phyloP scores from a whole-genome alignment of 2,329 filamentous ascomycete genomes.

The Macroventuria anomochaeta region DNA sequence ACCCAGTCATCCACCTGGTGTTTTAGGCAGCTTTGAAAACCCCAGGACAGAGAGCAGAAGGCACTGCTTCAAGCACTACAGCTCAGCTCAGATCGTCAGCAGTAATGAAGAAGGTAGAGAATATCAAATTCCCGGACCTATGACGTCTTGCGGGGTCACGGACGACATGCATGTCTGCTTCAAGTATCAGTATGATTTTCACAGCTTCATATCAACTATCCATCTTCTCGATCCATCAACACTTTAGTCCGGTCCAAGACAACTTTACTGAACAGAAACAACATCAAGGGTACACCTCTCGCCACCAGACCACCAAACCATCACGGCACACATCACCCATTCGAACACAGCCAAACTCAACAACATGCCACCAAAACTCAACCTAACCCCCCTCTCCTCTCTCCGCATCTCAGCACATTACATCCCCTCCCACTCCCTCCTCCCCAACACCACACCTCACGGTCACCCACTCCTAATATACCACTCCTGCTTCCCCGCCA shows the following conservation, averaged over 20 bases:
- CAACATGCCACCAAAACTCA: conserved; percentile 24
- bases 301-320: too few relatives aligned
- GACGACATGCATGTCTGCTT: neutral
- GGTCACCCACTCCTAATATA: conserved; percentile 71
- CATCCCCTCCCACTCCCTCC: conserved; percentile 63
- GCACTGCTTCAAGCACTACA: too few relatives aligned
- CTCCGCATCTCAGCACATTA: conserved; percentile 64
- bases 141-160: conserved; percentile 23
- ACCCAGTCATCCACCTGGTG: neutral
- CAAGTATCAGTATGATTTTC: neutral
- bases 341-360: neutral
- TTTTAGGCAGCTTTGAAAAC: neutral
- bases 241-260: too few relatives aligned
- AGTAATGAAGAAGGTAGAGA: neutral
- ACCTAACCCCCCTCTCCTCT: conserved; percentile 55
- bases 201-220: neutral
- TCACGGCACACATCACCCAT: neutral
- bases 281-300: neutral
- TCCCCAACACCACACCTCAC: conserved; percentile 71
- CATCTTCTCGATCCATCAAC: neutral
- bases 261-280: too few relatives aligned
- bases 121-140: neutral
- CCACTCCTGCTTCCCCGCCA: conserved; percentile 61
- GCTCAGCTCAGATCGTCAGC: neutral
- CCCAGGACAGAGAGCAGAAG: neutral